Base-by-base conservation (phyloP, 179 eudicot species). In the Camellia oleifera region DNA sequence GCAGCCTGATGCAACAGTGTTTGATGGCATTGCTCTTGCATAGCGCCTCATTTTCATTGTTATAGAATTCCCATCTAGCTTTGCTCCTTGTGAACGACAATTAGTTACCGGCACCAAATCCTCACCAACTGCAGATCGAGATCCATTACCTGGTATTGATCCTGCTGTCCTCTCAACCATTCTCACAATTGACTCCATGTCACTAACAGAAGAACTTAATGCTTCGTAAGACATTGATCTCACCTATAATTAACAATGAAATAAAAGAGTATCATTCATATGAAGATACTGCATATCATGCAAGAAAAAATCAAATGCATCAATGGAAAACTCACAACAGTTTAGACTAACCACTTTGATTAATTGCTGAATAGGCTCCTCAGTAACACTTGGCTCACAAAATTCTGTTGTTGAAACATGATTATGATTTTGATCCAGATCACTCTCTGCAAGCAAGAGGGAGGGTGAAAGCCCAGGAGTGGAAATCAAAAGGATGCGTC, bases 391-490 rank as follows among this genome's bases (percentile, higher is more conserved):
- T 50, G 92, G 82, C 82, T 88, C 90, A 50, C 92, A 89, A 75
- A 90, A 80, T 78, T 79, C 80, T 78, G 81, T 74, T 69, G 86
- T 54, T 18, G 90, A 74, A 77, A 77, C 83, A 82, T 75, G 81
- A 60, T 75, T 89, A 76, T 88, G 92, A 75, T 84, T 81, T 26
- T 84, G 92, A 86, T 91, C 93, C 32, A 85, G 82, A 66, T 76
- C 87, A 78, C 85, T 86, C 79, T 91, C 95, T 40, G 86, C 88
- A 61, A 93, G 91, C 80, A 93, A 85, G 83, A 90, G 93, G 68
- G 97, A 90, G 48, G 95, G 90, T 67, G 97, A 93, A 86, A 93
- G 85, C 66, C 97, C 97, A 79, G 95, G 97, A 78, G 97, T 91
- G 48, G 92, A 93, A 78, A 91, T 91, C 40, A 90, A 87, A 89